Conservation (phyloP, 2,329 filamentous ascomycete genomes). For the Cladophialophora chaetospira region DNA sequence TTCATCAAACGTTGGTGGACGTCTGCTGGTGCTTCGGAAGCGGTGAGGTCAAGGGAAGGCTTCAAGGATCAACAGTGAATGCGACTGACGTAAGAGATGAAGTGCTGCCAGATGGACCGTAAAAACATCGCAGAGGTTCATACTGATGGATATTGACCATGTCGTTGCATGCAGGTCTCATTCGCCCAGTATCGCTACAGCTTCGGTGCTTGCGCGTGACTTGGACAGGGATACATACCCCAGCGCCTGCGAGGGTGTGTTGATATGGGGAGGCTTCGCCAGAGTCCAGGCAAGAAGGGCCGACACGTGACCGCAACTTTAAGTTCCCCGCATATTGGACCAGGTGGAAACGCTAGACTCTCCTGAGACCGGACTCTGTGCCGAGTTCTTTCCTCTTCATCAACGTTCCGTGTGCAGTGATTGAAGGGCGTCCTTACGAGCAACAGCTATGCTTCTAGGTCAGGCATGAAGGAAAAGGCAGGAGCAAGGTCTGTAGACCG, state of each 20-base stretch:
- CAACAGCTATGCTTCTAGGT: neutral
- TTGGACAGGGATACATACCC: too few species aligned
- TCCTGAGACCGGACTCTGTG: neutral
- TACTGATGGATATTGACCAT: too few species aligned
- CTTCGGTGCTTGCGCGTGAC: too few species aligned
- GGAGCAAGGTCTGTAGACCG: conserved; percentile 14
- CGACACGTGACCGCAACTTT: neutral
- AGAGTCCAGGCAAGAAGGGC: too few species aligned
- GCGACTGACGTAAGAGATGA: too few species aligned
- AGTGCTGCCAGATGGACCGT: too few species aligned
- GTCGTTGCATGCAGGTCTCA: too few species aligned
- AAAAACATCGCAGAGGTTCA: too few species aligned
- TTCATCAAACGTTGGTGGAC: conserved; percentile 1
- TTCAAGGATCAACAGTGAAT: too few species aligned
- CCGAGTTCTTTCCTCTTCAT: neutral
- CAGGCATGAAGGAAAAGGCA: conserved; percentile 14
- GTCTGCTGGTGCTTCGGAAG: conserved; percentile 22
- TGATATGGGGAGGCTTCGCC: too few species aligned
- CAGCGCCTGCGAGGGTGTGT: too few species aligned
- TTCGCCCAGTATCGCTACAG: too few species aligned
- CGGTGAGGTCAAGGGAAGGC: neutral
- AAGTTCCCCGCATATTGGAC: neutral
- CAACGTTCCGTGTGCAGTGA: neutral
- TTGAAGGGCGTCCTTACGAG: neutral
- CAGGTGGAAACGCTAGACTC: neutral